Percentiles rank a stretch among this genome's conserved stretches.
Evolutionary conservation across 1,284 basidiomycete species (phyloP).

Genomic region (Agroathelia rolfsii): DNA sequence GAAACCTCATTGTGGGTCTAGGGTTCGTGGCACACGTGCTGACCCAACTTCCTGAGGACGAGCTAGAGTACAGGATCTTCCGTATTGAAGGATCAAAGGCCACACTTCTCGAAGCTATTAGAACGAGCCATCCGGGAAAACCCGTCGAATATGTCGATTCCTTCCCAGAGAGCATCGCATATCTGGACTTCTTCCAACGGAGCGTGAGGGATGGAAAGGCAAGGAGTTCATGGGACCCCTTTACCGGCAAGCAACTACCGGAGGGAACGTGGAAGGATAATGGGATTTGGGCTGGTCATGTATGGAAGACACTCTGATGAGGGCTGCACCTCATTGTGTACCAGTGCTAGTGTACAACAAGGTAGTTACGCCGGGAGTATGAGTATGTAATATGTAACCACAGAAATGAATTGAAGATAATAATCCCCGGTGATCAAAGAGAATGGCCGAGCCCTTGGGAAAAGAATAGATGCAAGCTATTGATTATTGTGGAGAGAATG

Average conservation of each 20-base stretch:
- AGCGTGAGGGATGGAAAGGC: neutral
- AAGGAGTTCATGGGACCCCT: neutral
- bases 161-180: constrained; percentile 8
- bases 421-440: no score
- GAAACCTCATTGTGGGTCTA: constrained; percentile 3
- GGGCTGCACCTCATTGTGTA: no score
- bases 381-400: no score
- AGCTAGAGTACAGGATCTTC: constrained; percentile 15
- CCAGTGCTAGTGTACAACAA: no score
- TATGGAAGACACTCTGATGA: neutral
- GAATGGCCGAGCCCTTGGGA: no score
- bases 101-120: constrained; percentile 15
- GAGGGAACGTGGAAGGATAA: neutral
- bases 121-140: constrained; percentile 10
- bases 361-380: no score
- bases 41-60: constrained; percentile 16
- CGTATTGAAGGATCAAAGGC: constrained; percentile 19
- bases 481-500: no score
- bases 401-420: no score
- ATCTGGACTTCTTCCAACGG: no score
- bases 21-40: constrained; percentile 22
- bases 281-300: neutral
- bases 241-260: neutral
- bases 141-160: constrained; percentile 12
- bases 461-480: no score